Evolutionary conservation across 2,329 filamentous ascomycete species (phyloP), one percentile per base, ranked within the genome.

Genomic region (Xylaria sp.): DNA sequence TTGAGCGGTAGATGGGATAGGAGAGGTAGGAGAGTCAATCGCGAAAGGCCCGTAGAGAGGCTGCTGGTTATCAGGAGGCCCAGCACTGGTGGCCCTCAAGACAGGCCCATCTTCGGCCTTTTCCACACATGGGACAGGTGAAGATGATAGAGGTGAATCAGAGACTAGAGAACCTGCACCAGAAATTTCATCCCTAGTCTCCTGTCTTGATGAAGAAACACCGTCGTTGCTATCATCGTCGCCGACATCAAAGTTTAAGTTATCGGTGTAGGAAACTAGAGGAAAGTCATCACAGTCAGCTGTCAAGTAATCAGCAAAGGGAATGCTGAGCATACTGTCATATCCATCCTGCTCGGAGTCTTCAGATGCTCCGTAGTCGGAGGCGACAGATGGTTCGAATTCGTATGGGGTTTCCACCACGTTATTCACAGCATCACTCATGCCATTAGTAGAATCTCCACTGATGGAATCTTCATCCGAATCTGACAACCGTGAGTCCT

Each of bases 301-400:
- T 13, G 4, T 21, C 13, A n/a, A 19, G 26, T 9, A 20, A 16
- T n/a, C 13, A 5, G 16, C 18, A 40, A 39, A 6, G 29, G 20
- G 39, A 40, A 9, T 38, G 9, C 29, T 21, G 1, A 7, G 50
- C 57, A 50, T 48, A 65, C 63, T 50, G 7, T 62, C 52, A 26
- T 54, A 44, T 8, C 34, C 34, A 17, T 61, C 61, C 18, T 55
- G 50, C 2, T 54, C 55, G 39, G 51, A 52, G n/a, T 45, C 38
- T 11, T 47, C 47, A n/a, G 16, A 29, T 21, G 49, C 19, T 24
- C 26, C 45, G 8, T 52, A n/a, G 7, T 49, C 57, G n/a, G 59
- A 62, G 13, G 38, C 39, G 17, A 34, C 4, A n/a, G 52, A 53
- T 1, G 48, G 40, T 2, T 56, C 44, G n/a, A n/a, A n/a, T n/a